Evolutionary conservation across 345 rosid genomes (phyloP), one percentile per base, ranked within the genome.

Genomic region (Salix caprea): DNA sequence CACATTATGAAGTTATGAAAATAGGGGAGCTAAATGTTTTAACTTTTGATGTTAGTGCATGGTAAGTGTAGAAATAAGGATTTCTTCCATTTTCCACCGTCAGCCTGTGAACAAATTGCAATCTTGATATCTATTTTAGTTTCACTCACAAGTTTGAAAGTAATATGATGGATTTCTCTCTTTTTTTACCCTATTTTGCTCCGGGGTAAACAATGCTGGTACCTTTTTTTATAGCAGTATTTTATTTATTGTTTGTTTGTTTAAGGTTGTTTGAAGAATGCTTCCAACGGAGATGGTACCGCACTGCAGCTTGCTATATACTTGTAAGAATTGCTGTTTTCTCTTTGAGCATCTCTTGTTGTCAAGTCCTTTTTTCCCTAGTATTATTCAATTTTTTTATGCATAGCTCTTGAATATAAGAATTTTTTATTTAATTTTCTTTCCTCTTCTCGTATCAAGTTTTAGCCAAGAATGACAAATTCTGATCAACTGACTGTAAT

Each of bases 301-400:
- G 98, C 34, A 96, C 99, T 44, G 98, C 98, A 66, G 99, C 99
- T 44, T 93, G 99, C 88, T 93, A 93, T 85, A 93, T 96, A 79
- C 97, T 96, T 82, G 98, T 96, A 87, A 91, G 96, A 76, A 62
- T 71, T 23, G 21, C 37, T 18, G 68, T 32, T 52, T 83, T 81
- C 46, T 79, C 76, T 58, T 58, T 58, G 28, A 73, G 24, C 79
- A 40, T 48, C 18, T 36, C 28, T 32, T 46, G 61, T 30, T 26
- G 30, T 56, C 30, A 37, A 0, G 11, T 46, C 39, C 46, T 8
- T 13, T 15, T 40, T 40, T 10, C 12, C 13, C 44, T 10, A 40
- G 40, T 14, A 16, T 30, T 15, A 5, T 65, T 14, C 6, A 28
- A 1, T 65, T 16, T 56, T n/a, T n/a, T 1, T 58, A 11, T 56